Conservation (phyloP, 2,329 filamentous ascomycete species). For the Zymoseptoria pseudotritici region DNA sequence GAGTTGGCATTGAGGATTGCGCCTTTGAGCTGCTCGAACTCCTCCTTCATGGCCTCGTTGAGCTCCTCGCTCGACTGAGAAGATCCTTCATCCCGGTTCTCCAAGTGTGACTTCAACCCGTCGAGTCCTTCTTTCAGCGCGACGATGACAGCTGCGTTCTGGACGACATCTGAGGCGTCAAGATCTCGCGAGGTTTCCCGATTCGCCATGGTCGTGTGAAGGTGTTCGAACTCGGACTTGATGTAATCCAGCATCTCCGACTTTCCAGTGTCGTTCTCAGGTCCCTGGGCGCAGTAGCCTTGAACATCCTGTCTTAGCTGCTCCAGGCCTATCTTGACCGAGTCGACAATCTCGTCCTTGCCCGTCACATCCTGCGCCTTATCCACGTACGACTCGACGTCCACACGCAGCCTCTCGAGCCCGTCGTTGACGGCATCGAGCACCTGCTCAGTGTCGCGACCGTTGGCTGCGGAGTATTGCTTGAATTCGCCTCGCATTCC, state of each 20-base stretch:
- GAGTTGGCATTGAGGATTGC: conserved; percentile 58
- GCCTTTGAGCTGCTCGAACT: conserved; percentile 75
- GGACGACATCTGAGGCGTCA: conserved; percentile 15
- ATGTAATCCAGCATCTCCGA: conserved; percentile 44
- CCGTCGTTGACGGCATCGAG: conserved; percentile 83
- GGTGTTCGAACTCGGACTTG: conserved; percentile 52
- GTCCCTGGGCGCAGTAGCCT: conserved; percentile 40
- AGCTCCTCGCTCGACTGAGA: conserved; percentile 38
- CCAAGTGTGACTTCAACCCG: conserved; percentile 22
- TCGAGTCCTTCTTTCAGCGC: conserved; percentile 28
- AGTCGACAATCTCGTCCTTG: conserved; percentile 72
- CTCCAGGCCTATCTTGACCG: conserved; percentile 58
- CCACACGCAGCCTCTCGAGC: conserved; percentile 67
- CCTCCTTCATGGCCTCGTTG: conserved; percentile 67
- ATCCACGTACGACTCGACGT: conserved; percentile 77
- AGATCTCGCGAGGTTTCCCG: conserved; percentile 26
- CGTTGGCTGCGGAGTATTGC: conserved; percentile 70
- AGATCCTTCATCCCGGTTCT: conserved; percentile 16
- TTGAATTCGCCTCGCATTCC: conserved; percentile 61
- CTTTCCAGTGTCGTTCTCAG: conserved; percentile 36
- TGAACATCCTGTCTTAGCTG: conserved; percentile 55
- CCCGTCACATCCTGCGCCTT: conserved; percentile 59
- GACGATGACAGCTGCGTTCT: conserved; percentile 25
- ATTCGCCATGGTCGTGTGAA: conserved; percentile 50
- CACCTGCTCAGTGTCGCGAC: conserved; percentile 78